Base-by-base conservation (phyloP, 192 early-diverging fungal species). In the Neocallimastix lanati region DNA sequence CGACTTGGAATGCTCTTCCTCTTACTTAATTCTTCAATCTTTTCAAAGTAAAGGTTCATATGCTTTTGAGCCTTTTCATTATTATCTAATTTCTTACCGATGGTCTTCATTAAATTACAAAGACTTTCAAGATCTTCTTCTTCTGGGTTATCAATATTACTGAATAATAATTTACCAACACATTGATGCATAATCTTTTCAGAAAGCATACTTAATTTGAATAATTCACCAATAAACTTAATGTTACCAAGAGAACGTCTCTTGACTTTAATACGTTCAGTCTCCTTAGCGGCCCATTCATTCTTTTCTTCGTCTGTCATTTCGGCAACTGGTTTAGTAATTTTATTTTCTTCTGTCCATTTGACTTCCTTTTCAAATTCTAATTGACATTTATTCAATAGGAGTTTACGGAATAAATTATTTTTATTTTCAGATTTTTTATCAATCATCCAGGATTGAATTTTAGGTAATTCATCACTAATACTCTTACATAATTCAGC, bases 181-280 rank as follows among this genome's bases (percentile, higher is more conserved):
- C 97, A 99, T 82, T 90, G 87, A 82, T 96, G 93, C 91, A 99
- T 98, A 77, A 99, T 96, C 86, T 93, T 93, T 80, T 95, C 92
- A 11, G 95, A 94, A 82, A 99, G 88, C 87, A 99, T 93, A 40
- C 87, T 84, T 76, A 92, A 84, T 84, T 94, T 92, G 91, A 95
- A 99, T 76, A 99, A 89, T 85, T 98, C 95, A 80, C 98, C 95
- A 80, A 99, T 96, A 82, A 98, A 97, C 76, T 88, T 85, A 21
- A 96, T 92, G 83, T 98, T 90, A 79, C 96, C 96, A 77, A 99
- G 92, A 29, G 93, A 94, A 29, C 93, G 92, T 79, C 96, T 93
- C 91, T 99, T 98, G 77, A 94, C 90, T 89, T 96, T 98, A 79
- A 84, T 88, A 5, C 94, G 88, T 79, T 92, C 86, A 84, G 95